Evolutionary conservation across 208 protist genomes (phyloP).

Genomic region (Strigomonas culicis): DNA sequence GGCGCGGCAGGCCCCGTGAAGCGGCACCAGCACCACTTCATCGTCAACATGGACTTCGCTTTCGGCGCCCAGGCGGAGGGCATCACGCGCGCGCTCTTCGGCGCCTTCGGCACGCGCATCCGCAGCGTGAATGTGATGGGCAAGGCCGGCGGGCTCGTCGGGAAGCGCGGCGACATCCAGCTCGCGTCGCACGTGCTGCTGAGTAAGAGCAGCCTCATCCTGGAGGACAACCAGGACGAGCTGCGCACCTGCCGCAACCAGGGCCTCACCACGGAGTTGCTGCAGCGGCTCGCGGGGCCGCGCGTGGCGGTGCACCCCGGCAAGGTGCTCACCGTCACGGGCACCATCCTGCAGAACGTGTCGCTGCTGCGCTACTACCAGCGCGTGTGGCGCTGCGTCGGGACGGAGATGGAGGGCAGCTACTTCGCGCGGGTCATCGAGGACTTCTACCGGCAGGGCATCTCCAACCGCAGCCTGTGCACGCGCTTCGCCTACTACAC

Average conservation of each 20-base stretch:
- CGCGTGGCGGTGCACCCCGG: conserved; percentile 54
- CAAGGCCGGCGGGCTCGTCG: conserved; percentile 84
- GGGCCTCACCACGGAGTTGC: conserved; percentile 45
- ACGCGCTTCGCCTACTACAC: conserved; percentile 89
- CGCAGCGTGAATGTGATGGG: conserved; percentile 87
- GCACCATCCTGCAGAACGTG: conserved; percentile 87
- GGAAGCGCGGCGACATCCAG: conserved; percentile 86
- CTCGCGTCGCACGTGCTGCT: conserved; percentile 81
- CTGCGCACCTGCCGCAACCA: conserved; percentile 81
- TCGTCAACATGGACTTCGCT: conserved; percentile 92
- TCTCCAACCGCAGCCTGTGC: conserved; percentile 46
- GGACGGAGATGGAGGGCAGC: conserved; percentile 87
- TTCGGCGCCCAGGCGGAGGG: conserved; percentile 88
- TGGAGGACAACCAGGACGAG: conserved; percentile 83
- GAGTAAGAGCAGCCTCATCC: conserved; percentile 78
- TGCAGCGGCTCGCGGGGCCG: conserved; percentile 54
- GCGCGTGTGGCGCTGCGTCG: conserved; percentile 76
- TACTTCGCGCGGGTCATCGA: conserved; percentile 87
- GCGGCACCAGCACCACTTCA: conserved; percentile 47
- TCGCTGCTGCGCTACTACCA: conserved; percentile 79
- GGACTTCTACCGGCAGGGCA: conserved; percentile 76
- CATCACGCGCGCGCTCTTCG: conserved; percentile 75
- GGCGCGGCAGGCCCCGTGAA: background rate
- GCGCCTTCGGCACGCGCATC: conserved; percentile 74
- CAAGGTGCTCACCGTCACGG: conserved; percentile 79